Conservation (phyloP, 2,329 filamentous ascomycete genomes). For the Colletotrichum sp. region DNA sequence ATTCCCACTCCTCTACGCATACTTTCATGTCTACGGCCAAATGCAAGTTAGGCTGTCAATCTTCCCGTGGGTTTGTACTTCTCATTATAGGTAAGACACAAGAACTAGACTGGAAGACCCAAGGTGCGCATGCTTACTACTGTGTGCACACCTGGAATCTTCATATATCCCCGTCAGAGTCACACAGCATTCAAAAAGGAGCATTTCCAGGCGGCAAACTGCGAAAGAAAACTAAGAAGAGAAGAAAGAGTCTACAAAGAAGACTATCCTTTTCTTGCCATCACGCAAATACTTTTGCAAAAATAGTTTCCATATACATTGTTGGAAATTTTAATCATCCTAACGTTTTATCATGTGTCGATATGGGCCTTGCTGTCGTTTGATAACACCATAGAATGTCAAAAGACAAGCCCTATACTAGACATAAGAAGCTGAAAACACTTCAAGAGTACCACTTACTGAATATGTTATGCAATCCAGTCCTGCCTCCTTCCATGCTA, state of each 20-base stretch:
- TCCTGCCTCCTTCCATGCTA: background rate
- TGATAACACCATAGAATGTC: background rate
- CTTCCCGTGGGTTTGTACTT: background rate
- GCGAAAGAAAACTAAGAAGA: too few relatives aligned
- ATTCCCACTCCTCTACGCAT: background rate
- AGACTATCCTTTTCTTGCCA: too few relatives aligned
- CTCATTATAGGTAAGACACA: background rate
- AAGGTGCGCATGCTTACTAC: background rate
- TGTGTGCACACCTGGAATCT: background rate
- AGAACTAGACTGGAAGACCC: background rate
- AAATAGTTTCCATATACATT: too few relatives aligned
- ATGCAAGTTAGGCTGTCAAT: too few relatives aligned
- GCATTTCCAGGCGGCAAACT: too few relatives aligned
- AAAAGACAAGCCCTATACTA: background rate
- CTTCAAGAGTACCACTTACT: background rate
- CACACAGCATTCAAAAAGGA: too few relatives aligned
- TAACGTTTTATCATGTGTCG: accelerated
- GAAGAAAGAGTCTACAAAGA: too few relatives aligned
- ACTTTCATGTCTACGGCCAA: too few relatives aligned
- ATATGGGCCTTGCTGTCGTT: background rate
- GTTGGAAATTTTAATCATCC: too few relatives aligned
- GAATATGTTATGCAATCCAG: accelerated
- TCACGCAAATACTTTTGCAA: too few relatives aligned
- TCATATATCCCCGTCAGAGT: too few relatives aligned
- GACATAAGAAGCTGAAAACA: background rate